Evolutionary conservation across 2,329 filamentous ascomycete genomes (phyloP).

Genomic region (Fonsecaea nubica): DNA sequence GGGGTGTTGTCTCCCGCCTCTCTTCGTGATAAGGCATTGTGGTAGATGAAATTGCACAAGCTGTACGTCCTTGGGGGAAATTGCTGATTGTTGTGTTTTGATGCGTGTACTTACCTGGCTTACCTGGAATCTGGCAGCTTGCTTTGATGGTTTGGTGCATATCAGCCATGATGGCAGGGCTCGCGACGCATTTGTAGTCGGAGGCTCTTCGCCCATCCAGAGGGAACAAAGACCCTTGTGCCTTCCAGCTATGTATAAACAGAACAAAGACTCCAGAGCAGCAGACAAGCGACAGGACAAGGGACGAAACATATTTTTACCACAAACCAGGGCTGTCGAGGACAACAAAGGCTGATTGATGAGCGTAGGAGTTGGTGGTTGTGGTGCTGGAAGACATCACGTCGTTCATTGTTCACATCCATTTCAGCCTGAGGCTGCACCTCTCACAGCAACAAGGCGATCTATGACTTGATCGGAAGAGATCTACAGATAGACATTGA

Average conservation of each 20-base stretch:
- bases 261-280: background rate
- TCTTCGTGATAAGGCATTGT: background rate
- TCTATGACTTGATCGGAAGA: background rate
- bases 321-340: background rate
- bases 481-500: background rate
- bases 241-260: background rate
- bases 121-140: background rate
- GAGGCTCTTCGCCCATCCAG: background rate
- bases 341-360: background rate
- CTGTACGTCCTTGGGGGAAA: background rate
- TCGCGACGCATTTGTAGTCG: background rate
- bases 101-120: background rate
- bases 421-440: background rate
- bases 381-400: background rate
- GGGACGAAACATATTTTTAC: background rate
- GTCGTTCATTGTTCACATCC: background rate
- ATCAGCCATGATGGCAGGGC: background rate
- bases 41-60: background rate
- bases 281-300: constrained; percentile 1
- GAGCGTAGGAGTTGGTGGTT: background rate
- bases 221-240: background rate
- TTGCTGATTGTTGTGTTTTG: background rate
- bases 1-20: background rate
- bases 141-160: background rate
- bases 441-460: background rate